These are phyloP conservation scores for Lyophyllum atratum DNA, from an alignment of 768 basidiomycete genomes.

Conservation along the genomic window DNA sequence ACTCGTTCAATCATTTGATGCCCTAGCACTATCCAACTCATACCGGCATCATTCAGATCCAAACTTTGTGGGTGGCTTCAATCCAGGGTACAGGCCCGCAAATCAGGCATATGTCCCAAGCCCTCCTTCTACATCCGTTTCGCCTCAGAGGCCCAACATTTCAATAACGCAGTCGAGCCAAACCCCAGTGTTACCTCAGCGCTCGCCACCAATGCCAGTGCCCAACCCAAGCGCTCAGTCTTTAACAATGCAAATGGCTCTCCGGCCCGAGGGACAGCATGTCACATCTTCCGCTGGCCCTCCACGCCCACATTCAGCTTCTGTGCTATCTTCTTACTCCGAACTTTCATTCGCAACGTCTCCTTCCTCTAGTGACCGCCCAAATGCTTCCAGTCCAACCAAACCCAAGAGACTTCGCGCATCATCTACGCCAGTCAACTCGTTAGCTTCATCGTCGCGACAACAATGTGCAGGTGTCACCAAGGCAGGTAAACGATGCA, in stretches of 20 bases:
- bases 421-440: slow-evolving; percentile 22
- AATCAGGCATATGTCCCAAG: slow-evolving; percentile 3
- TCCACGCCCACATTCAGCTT: slow-evolving; percentile 35
- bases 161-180: neutral
- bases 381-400: slow-evolving; percentile 8
- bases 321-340: slow-evolving; percentile 16
- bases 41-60: slow-evolving; percentile 4
- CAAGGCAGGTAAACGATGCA: slow-evolving; percentile 64
- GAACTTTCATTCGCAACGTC: slow-evolving; percentile 17
- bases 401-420: slow-evolving; percentile 19
- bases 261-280: slow-evolving; percentile 22
- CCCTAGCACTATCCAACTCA: slow-evolving; percentile 22
- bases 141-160: neutral
- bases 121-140: neutral
- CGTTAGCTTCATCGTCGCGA: slow-evolving; percentile 21
- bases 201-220: slow-evolving; percentile 3
- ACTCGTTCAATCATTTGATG: slow-evolving; percentile 27
- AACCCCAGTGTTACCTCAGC: neutral
- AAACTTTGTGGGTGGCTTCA: slow-evolving; percentile 55
- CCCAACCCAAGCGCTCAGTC: slow-evolving; percentile 32
- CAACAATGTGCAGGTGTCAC: slow-evolving; percentile 71
- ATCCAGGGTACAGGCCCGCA: slow-evolving; percentile 22
- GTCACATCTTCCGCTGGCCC: slow-evolving; percentile 9
- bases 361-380: slow-evolving; percentile 22
- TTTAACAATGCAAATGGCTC: slow-evolving; percentile 42